Base-by-base conservation (phyloP, 163 green algal species). In the Smithsoniella earleae region DNA sequence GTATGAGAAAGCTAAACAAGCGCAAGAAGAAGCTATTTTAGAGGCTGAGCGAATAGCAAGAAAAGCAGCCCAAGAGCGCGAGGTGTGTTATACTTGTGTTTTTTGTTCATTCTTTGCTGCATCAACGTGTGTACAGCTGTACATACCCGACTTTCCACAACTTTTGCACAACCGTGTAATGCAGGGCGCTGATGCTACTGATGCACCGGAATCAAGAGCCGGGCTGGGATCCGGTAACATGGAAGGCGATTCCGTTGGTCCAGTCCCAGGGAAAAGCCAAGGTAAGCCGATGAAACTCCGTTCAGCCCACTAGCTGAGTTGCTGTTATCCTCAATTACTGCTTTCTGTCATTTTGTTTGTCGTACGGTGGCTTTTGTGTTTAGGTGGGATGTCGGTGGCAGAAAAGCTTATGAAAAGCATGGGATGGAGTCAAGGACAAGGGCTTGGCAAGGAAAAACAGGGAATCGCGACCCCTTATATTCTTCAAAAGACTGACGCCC, bases 401-500 rank as follows among this genome's bases (percentile, higher is more conserved):
- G 82, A 90, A 82, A 87, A 84, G 62, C 85, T 96, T 79, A 83
- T 96, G 79, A 81, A 92, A 78, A 96, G 96, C 79, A 97, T 96
- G 92, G 92, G 93, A 3, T 98, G 93, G 92, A 88, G 85, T 40
- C 88, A 93, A 74, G 91, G 92, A 44, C 77, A 91, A 78, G 88
- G 89, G 0, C 81, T 95, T 46, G 74, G 74, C 13, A 78, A 78
- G 27, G 36, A 74, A 20, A 40, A 64, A 46, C 82, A 94, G 77
- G 93, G 93, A 73, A 98, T 98, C 31, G 79, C 80, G 33, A 88
- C 89, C 5, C 92, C 93, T 0, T 82, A 98, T 25, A 80, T 92
- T 28, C 85, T 88, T 3, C 83, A 93, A 54, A 95, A 95, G 75
- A 90, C 85, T 3, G 87, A 86, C 46, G 80, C 80, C 20, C 76